Evolutionary conservation across 2,329 filamentous ascomycete genomes (phyloP).

Genomic region (Fusarium sp.): DNA sequence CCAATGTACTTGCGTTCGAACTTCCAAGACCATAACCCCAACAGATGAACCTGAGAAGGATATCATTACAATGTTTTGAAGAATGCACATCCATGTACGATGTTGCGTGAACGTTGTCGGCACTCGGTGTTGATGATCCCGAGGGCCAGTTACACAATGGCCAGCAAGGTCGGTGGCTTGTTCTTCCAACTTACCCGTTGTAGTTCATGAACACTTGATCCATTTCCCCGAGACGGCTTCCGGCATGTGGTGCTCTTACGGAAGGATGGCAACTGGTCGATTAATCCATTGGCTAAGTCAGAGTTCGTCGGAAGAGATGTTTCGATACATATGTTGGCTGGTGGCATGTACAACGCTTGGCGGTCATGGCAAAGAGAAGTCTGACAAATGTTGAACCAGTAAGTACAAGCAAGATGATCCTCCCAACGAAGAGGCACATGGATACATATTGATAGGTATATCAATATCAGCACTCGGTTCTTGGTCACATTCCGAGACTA

Average conservation of each 20-base stretch:
- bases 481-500: background rate
- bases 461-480: background rate
- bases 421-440: too few relatives aligned
- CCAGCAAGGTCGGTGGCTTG: background rate
- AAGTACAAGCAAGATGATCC: background rate
- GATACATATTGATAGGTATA: too few relatives aligned
- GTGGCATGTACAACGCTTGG: background rate
- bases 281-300: background rate
- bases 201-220: background rate
- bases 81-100: background rate
- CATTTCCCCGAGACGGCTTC: conserved; percentile 2
- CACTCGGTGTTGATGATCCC: background rate
- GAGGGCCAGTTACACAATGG: background rate
- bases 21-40: too few relatives aligned
- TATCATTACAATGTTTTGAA: too few relatives aligned
- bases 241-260: background rate
- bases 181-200: background rate
- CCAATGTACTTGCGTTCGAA: background rate
- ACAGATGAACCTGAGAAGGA: background rate
- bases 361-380: background rate
- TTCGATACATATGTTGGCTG: background rate
- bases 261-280: background rate
- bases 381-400: background rate
- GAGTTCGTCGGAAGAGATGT: background rate
- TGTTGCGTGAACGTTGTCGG: background rate